These are phyloP conservation scores for Neurospora africana DNA, from an alignment of 495 filamentous ascomycete genomes.

Conservation along the genomic window DNA sequence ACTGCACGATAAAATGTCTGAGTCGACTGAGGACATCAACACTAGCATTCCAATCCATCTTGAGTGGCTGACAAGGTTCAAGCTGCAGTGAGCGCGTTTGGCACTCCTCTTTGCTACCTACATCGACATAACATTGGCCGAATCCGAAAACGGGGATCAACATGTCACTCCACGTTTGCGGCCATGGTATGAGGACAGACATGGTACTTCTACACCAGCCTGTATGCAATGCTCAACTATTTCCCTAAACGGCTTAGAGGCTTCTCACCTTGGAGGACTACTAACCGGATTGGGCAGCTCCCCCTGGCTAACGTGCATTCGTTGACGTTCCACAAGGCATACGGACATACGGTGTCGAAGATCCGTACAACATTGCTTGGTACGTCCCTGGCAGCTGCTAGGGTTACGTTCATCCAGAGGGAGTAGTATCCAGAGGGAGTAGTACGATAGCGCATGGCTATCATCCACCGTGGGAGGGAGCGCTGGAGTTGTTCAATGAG, in stretches of 20 bases:
- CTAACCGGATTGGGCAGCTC: background rate
- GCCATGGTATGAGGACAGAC: background rate
- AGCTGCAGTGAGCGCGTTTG: background rate
- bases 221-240: background rate
- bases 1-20: background rate
- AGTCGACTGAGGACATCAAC: background rate
- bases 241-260: background rate
- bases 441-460: background rate
- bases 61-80: background rate
- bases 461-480: background rate
- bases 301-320: background rate
- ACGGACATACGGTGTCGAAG: background rate
- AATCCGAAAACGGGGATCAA: background rate
- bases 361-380: background rate
- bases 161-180: background rate
- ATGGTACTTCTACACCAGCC: background rate
- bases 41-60: background rate
- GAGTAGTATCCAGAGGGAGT: background rate
- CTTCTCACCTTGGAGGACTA: background rate
- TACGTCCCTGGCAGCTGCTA: background rate
- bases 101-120: background rate
- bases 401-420: background rate
- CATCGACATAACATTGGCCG: background rate
- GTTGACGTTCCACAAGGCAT: background rate
- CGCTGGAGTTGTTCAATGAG: background rate